Percentiles rank a stretch among this genome's conserved stretches.
phyloP scores from a whole-genome alignment of 371 early-diverging fungal species.

The Entomophthora muscae region DNA sequence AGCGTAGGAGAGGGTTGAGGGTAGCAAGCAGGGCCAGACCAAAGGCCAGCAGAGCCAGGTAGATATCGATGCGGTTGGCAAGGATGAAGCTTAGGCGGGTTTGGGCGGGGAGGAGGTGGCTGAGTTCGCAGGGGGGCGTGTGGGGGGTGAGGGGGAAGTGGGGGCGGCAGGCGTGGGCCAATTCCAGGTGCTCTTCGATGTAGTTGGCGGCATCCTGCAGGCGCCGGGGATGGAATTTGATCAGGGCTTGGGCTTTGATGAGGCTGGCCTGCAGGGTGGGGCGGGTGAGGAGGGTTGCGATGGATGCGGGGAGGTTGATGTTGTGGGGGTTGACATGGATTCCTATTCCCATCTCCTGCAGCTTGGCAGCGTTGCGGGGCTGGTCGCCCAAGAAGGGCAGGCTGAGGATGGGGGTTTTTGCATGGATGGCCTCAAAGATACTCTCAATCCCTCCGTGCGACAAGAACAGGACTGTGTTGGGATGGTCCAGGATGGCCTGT shows the following conservation, averaged over 20 bases:
- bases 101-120: too few species aligned
- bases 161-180: not conserved
- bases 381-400: slow-evolving; percentile 8
- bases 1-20: too few species aligned
- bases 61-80: not conserved
- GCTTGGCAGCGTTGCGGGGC: not conserved
- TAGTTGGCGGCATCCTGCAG: not conserved
- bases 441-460: slow-evolving; percentile 8
- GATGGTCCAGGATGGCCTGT: slow-evolving; percentile 6
- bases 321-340: not conserved
- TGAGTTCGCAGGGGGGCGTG: not conserved
- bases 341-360: not conserved
- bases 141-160: not conserved
- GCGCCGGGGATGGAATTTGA: not conserved
- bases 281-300: too few species aligned
- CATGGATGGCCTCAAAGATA: slow-evolving; percentile 2
- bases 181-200: not conserved
- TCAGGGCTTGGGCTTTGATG: not conserved
- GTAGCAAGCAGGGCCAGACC: too few species aligned
- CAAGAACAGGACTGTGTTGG: slow-evolving; percentile 1
- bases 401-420: slow-evolving; percentile 5
- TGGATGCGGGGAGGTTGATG: not conserved
- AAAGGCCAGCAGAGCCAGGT: not conserved
- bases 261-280: not conserved
- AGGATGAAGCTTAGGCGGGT: not conserved